A percentile compares a stretch with the other conserved stretches of the same genome.
Evolutionary conservation across 2,329 filamentous ascomycete genomes (phyloP).

Genomic region (Blumeriella jaapii): DNA sequence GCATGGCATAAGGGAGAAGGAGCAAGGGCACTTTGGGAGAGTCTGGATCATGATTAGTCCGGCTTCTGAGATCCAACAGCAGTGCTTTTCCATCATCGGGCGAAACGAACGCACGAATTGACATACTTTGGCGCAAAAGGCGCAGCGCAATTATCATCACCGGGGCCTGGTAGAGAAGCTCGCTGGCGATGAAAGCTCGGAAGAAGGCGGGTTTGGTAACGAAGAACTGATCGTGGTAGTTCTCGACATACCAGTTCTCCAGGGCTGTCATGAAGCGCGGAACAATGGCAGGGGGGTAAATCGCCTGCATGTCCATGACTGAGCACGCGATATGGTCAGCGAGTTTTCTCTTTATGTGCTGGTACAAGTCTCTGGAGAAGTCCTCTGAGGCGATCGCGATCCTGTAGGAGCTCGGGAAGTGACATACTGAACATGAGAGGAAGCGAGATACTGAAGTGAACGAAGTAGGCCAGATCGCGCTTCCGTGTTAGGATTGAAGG

Average conservation of each 20-base stretch:
- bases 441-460: conserved; percentile 51
- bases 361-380: too few species aligned
- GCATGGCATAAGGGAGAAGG: conserved; percentile 46
- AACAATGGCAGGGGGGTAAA: conserved; percentile 41
- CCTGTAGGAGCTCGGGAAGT: neutral
- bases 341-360: too few species aligned
- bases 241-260: conserved; percentile 45
- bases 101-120: neutral
- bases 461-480: conserved; percentile 33
- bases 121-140: conserved; percentile 39
- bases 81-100: too few species aligned
- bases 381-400: too few species aligned
- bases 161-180: conserved; percentile 49
- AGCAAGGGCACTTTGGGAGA: conserved; percentile 46
- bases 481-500: conserved; percentile 23
- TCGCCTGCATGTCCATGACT: conserved; percentile 50
- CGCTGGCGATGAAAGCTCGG: conserved; percentile 42
- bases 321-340: conserved; percentile 10
- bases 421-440: conserved; percentile 48
- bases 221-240: conserved; percentile 55
- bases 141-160: conserved; percentile 47
- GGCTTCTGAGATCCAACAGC: neutral
- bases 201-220: conserved; percentile 48
- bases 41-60: conserved; percentile 28
- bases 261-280: conserved; percentile 38